Evolutionary conservation across 2,329 filamentous ascomycete genomes (phyloP).

Genomic region (Macroventuria anomochaeta): DNA sequence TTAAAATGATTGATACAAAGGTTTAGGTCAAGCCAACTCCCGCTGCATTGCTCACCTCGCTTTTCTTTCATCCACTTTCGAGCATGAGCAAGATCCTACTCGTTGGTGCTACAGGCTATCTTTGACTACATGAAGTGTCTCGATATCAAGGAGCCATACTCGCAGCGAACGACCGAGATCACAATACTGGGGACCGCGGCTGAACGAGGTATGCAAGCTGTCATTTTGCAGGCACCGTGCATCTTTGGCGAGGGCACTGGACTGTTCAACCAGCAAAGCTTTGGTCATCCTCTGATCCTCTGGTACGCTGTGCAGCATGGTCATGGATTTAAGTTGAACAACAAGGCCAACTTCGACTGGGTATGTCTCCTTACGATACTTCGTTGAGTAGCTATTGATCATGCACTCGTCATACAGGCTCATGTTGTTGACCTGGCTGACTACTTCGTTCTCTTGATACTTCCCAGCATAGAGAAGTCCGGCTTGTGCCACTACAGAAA

Average conservation of each 20-base stretch:
- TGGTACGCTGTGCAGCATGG: constrained; percentile 25
- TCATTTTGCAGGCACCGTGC: constrained; percentile 23
- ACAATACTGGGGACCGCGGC: constrained; percentile 16
- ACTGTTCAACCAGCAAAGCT: constrained; percentile 20
- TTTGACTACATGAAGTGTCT: constrained; percentile 18
- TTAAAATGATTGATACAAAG: no score
- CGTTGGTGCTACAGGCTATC: constrained; percentile 23
- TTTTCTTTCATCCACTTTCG: not conserved
- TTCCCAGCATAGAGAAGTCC: constrained; percentile 23
- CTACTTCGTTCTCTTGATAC: constrained; percentile 23
- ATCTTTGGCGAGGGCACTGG: constrained; percentile 28
- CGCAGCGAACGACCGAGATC: constrained; percentile 24
- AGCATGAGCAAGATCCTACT: constrained; percentile 25
- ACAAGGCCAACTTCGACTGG: constrained; percentile 29
- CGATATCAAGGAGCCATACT: constrained; percentile 16
- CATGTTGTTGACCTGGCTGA: constrained; percentile 26
- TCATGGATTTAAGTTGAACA: constrained; percentile 27
- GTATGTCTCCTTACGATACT: not conserved
- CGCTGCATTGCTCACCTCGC: no score
- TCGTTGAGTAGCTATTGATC: not conserved
- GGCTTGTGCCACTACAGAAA: constrained; percentile 14
- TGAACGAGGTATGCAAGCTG: constrained; percentile 19
- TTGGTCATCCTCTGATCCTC: constrained; percentile 23
- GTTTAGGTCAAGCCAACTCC: no score
- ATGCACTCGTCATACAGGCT: not conserved